These are phyloP conservation scores for Saturnispora ahearnii DNA, from an alignment of 805 yeast genomes.

Conservation along the genomic window DNA sequence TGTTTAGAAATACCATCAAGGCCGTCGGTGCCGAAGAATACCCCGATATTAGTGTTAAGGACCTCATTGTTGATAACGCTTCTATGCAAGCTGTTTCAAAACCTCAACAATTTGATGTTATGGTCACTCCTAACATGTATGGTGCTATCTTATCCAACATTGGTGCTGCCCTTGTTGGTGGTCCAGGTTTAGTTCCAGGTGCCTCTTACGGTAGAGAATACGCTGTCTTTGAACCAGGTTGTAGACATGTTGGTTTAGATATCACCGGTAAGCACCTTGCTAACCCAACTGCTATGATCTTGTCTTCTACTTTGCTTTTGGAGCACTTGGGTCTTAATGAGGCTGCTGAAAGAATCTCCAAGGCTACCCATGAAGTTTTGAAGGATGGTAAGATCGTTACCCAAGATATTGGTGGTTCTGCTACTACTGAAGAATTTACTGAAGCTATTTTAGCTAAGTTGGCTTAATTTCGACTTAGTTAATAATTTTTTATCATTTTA, in stretches of 20 bases:
- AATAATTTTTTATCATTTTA: not conserved
- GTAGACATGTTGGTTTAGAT: constrained; percentile 98
- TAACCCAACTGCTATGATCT: constrained; percentile 96
- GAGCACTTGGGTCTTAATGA: constrained; percentile 88
- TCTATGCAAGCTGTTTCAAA: constrained; percentile 98
- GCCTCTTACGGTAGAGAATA: constrained; percentile 96
- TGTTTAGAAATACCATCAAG: constrained; percentile 89
- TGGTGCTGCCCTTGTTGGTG: constrained; percentile 96
- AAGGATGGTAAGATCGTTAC: constrained; percentile 83
- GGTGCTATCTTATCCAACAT: constrained; percentile 96
- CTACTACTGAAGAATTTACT: constrained; percentile 91
- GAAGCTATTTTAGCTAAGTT: constrained; percentile 76
- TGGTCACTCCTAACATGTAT: constrained; percentile 96
- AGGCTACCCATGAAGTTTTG: constrained; percentile 83
- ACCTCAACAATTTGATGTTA: constrained; percentile 96
- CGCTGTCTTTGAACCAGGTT: constrained; percentile 98
- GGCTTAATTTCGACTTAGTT: constrained; percentile 16
- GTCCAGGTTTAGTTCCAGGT: constrained; percentile 98
- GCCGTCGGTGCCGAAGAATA: constrained; percentile 78
- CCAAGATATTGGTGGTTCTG: constrained; percentile 83
- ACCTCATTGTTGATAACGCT: constrained; percentile 97
- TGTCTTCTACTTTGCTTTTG: constrained; percentile 84
- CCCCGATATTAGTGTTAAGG: constrained; percentile 74
- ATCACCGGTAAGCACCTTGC: constrained; percentile 91
- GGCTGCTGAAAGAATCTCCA: constrained; percentile 77